A percentile compares a stretch with the other conserved stretches of the same genome.
Evolutionary conservation across 768 basidiomycete genomes (phyloP).

Genomic region (Tulasnella sp.): DNA sequence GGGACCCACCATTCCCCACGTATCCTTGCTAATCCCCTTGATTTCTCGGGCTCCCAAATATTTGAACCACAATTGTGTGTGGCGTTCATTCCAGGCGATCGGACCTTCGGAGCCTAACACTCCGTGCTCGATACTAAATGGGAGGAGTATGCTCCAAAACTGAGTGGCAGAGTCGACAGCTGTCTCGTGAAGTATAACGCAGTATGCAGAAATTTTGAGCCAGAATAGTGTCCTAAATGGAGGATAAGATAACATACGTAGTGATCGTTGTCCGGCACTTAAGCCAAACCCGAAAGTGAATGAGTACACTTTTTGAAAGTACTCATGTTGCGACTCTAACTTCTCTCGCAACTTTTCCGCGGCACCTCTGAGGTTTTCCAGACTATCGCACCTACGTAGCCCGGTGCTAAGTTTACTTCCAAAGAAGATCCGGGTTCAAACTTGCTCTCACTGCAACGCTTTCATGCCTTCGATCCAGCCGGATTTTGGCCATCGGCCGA

Average conservation of each 20-base stretch:
- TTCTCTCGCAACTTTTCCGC: conserved; percentile 60
- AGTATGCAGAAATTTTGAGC: neutral
- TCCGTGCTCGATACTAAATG: conserved; percentile 68
- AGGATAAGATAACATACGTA: conserved; percentile 54
- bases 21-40: conserved; percentile 85
- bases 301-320: conserved; percentile 78
- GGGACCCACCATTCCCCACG: conserved; percentile 76
- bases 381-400: conserved; percentile 63
- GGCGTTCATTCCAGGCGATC: conserved; percentile 63
- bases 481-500: conserved; percentile 71
- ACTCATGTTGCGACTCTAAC: conserved; percentile 64
- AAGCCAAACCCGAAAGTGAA: conserved; percentile 82
- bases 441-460: conserved; percentile 57
- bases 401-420: neutral
- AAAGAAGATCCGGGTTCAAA: conserved; percentile 30
- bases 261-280: conserved; percentile 74
- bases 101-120: conserved; percentile 56
- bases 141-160: conserved; percentile 78
- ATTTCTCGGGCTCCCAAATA: conserved; percentile 66
- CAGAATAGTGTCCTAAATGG: no score
- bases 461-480: conserved; percentile 87
- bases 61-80: conserved; percentile 77
- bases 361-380: conserved; percentile 60
- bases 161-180: conserved; percentile 68
- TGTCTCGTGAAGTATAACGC: conserved; percentile 41